These are phyloP conservation scores for Yueomyces sp. DNA, from an alignment of 805 yeast species.

Conservation along the genomic window DNA sequence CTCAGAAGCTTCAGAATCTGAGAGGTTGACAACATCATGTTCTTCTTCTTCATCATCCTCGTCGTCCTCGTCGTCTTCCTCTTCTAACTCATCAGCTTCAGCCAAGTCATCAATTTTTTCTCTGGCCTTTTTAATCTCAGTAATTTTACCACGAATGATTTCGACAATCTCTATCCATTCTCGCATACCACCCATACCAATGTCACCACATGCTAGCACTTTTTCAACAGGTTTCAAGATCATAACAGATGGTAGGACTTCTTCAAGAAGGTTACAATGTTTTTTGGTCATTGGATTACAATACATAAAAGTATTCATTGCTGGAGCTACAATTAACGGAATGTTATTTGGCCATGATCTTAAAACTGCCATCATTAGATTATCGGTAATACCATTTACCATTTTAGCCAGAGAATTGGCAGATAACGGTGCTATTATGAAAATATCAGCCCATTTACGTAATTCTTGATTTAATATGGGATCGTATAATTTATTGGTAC, in stretches of 20 bases:
- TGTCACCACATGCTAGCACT: constrained; percentile 69
- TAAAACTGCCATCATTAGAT: constrained; percentile 56
- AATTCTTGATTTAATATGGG: constrained; percentile 69
- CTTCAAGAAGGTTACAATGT: constrained; percentile 47
- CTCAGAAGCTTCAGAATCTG: constrained; percentile 29
- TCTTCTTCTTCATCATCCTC: constrained; percentile 20
- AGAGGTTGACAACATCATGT: constrained; percentile 26
- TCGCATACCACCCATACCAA: constrained; percentile 89
- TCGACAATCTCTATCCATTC: constrained; percentile 77
- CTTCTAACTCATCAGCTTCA: constrained; percentile 29
- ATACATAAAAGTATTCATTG: constrained; percentile 79
- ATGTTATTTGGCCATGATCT: constrained; percentile 68
- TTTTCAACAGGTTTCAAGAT: constrained; percentile 71
- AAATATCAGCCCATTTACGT: constrained; percentile 75
- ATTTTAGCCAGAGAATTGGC: constrained; percentile 71
- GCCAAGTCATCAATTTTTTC: constrained; percentile 26
- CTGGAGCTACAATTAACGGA: constrained; percentile 68
- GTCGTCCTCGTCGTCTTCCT: constrained; percentile 29
- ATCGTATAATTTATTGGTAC: constrained; percentile 42
- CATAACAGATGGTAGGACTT: constrained; percentile 65
- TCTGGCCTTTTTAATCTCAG: constrained; percentile 11
- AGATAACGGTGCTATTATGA: constrained; percentile 62
- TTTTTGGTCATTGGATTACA: constrained; percentile 67
- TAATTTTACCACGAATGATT: constrained; percentile 29
- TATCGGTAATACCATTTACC: constrained; percentile 66